Conservation (phyloP, 192 early-diverging fungal genomes). For the Linnemannia exigua region DNA sequence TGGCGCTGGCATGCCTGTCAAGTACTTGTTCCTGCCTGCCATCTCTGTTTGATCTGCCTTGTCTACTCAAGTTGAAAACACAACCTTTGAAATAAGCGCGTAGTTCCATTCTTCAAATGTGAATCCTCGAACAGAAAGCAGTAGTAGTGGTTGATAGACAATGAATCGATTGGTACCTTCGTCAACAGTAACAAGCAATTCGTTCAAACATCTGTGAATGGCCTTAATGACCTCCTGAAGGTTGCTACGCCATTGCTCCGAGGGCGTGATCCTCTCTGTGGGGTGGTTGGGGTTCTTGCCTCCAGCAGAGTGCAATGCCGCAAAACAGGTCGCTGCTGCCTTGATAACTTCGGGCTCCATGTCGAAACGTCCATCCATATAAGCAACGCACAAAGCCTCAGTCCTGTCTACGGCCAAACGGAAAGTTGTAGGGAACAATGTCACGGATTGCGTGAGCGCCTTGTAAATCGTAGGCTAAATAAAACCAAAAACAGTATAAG, state of each 20-base stretch:
- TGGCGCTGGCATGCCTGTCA: conserved; percentile 51
- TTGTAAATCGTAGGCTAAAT: conserved; percentile 58
- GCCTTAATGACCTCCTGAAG: conserved; percentile 61
- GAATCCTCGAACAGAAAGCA: neutral
- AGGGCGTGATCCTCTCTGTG: conserved; percentile 44
- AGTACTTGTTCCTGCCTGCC: conserved; percentile 57
- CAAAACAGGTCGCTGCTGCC: conserved; percentile 58
- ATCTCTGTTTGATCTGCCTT: conserved; percentile 50
- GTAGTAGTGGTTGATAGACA: too few relatives aligned
- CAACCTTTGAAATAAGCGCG: neutral
- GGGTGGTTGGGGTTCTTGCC: conserved; percentile 59
- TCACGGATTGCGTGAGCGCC: conserved; percentile 60
- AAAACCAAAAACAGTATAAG: neutral
- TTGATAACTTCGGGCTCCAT: conserved; percentile 44
- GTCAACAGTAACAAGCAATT: conserved; percentile 64
- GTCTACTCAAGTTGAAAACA: conserved; percentile 20
- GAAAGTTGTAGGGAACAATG: conserved; percentile 64
- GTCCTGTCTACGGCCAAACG: conserved; percentile 59
- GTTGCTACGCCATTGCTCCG: conserved; percentile 62
- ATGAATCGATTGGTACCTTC: conserved; percentile 55
- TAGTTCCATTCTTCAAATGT: neutral
- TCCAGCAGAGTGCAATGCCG: conserved; percentile 54
- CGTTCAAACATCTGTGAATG: conserved; percentile 60
- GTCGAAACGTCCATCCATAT: conserved; percentile 61
- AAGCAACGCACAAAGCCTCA: conserved; percentile 63